Evolutionary conservation across 768 basidiomycete genomes (phyloP), one percentile per base, ranked within the genome.

Genomic region (Rhodotorula kratochvilovae): DNA sequence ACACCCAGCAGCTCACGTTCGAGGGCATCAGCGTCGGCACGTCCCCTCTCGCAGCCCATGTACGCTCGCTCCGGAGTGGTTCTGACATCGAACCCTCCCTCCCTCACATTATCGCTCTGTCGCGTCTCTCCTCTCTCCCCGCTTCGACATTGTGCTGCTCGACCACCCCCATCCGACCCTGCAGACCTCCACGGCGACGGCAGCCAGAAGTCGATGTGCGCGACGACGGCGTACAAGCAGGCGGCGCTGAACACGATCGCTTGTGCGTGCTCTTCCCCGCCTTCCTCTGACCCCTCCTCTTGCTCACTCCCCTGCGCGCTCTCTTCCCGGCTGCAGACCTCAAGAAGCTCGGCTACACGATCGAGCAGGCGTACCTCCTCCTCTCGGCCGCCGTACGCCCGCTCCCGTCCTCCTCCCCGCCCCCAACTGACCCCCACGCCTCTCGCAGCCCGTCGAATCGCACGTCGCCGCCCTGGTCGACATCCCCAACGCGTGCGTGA

Each of bases 131-230:
- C 48, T 1, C 27, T 10, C 25, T 27, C 25, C 3, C 48, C 25
- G 15, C 17, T 21, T 46, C 45, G 17, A 21, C 21, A 15, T 43
- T 19, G 19, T 21, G 16, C 21, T 21, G 8, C 6, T n/a, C 53
- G 31, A 45, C 45, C 39, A 10, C n/a, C 31, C 17, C 19, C 25
- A 2, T 17, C 25, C 23, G 25, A 3, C 33, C 16, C 5, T 10
- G 33, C 60, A 61, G 46, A 50, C 62, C 31, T 53, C 4, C 59
- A 72, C 54, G 89, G 89, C 2, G 85, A 87, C 75, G 88, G 89
- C 19, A 87, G 84, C 70, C 89, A 90, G 79, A 88, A 89, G 80
- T 83, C 86, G 77, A 90, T 90, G 89, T 87, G 89, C 75, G 86
- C 88, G 85, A 89, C 79, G 76, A 85, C 74, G 42, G 89, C 90